Evolutionary conservation across 805 yeast genomes (phyloP), one percentile per base, ranked within the genome.

Genomic region (Metschnikowia shivogae): DNA sequence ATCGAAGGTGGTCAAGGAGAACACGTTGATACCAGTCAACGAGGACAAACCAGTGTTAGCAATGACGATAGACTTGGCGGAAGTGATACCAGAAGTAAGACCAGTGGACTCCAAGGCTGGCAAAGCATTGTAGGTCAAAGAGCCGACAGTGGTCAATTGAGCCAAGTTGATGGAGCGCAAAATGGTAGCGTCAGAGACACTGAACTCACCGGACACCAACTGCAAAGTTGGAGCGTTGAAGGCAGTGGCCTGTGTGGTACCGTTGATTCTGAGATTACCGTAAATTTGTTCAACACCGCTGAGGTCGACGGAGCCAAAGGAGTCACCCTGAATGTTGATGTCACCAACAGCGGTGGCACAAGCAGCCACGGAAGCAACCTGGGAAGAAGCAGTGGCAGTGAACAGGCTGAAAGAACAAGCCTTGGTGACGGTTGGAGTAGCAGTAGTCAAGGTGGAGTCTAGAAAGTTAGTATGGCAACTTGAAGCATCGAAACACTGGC

Each of bases 311-410:
- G 78, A 56, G 54, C 81, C 82, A 50, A 84, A 67, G 14, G 51
- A 56, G 52, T 69, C 74, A 71, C 90, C 90, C 46, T 76, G 61
- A 62, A 92, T 76, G 69, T 73, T 66, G 58, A 93, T 72, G 65
- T 83, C 83, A 77, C 97, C 98, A 53, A 78, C 77, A 56, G 93
- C 76, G 51, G 89, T 85, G 32, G 78, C 67, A 80, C 99, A 93
- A 38, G 81, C 74, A 40, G 87, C 67, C 44, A 85, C 78, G 24
- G 65, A 60, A 59, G 89, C 95, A 62, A 92, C 80, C 56, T 89
- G 90, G 28, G 86, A 58, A 69, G 89, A 89, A 35, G 82, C 79
- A 44, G 93, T 81, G 57, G 89, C 95, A 43, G 95, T 86, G 56
- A 75, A 72, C 40, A 70, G 65, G 26, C 72, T 59, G 72, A 84